Evolutionary conservation across 2,329 filamentous ascomycete species (phyloP), one percentile per base, ranked within the genome.

Genomic region (Taxawa tesnikishii): DNA sequence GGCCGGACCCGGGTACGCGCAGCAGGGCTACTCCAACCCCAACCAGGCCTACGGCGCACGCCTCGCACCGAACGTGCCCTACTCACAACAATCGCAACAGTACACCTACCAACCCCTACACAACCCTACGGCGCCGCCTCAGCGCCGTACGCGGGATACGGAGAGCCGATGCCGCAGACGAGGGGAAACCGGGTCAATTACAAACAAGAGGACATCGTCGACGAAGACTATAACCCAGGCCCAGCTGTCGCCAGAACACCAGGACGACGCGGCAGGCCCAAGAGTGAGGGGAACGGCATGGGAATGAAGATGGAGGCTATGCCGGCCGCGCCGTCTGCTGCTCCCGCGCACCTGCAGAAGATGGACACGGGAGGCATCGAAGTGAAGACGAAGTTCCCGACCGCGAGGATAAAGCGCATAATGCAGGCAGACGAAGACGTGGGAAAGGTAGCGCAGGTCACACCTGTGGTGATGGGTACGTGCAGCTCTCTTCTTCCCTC

Each of bases 401-500:
- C 93, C 18, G 90, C 90, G 10, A 73, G 90, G 40, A 98, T 98
- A 65, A 98, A 98, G 68, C 77, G 90, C 31, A 96, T 98, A 49
- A 96, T 98, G 90, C 90, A 98, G 60, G 88, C 88, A 8, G 90
- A 98, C 51, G 90, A 98, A 52, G 90, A 98, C 54, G 87, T 98
- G 1, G 90, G 90, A 40, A 98, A 98, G 61, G 90, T 98, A 7
- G 87, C 90, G 4, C 90, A 98, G 58, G 90, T 96, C 39, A 94
- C 90, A 1, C 88, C 88, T 11, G 92, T 94, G 35, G 90, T 88
- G 15, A 88, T 96, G 27, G 75, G 73, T 75, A 68, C 50, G 71
- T 63, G 10, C 19, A n/a, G 16, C 4, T 12, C 15, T 18, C 7
- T 12, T 13, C 10, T 30, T 15, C 11, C 6, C 12, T 28, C 13